Conservation (phyloP, 495 filamentous ascomycete genomes). For the Aspergillus sclerotioniger region DNA sequence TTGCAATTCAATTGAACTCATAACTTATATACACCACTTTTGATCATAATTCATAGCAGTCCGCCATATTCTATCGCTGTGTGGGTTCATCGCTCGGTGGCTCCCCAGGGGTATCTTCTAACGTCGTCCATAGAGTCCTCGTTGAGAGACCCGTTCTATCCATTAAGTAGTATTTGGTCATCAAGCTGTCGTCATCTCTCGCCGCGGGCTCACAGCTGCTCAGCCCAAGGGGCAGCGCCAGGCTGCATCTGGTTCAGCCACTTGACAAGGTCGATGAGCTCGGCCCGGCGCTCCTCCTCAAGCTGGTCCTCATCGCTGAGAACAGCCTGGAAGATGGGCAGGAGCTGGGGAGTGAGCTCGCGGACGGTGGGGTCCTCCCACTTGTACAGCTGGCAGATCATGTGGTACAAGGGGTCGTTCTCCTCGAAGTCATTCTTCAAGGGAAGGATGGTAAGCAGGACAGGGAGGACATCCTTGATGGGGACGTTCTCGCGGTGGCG, state of each 20-base stretch:
- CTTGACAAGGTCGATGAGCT: constrained; percentile 68
- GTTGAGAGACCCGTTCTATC: constrained; percentile 34
- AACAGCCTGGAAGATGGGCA: constrained; percentile 79
- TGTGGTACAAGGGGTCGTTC: constrained; percentile 87
- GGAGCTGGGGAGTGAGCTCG: constrained; percentile 70
- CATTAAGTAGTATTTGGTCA: constrained; percentile 32
- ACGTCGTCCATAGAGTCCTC: constrained; percentile 29
- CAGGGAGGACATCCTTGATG: constrained; percentile 74
- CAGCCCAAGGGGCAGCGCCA: constrained; percentile 42
- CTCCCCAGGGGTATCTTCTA: constrained; percentile 45
- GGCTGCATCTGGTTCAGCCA: constrained; percentile 61
- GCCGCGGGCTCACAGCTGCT: constrained; percentile 36
- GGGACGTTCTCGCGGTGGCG: constrained; percentile 77
- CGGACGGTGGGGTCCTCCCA: constrained; percentile 68
- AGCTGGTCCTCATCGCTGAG: constrained; percentile 79
- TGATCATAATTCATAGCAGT: constrained; percentile 34
- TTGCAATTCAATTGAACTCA: background rate
- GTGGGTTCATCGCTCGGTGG: constrained; percentile 1
- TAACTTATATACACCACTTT: constrained; percentile 1
- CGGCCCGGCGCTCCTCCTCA: constrained; percentile 69
- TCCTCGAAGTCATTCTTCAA: constrained; percentile 95
- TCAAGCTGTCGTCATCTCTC: constrained; percentile 22
- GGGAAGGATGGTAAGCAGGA: constrained; percentile 74
- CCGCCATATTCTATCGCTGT: constrained; percentile 11
- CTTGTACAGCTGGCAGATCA: constrained; percentile 83